Conservation (phyloP, 306 rosid genomes). For the Vigna radiata region DNA sequence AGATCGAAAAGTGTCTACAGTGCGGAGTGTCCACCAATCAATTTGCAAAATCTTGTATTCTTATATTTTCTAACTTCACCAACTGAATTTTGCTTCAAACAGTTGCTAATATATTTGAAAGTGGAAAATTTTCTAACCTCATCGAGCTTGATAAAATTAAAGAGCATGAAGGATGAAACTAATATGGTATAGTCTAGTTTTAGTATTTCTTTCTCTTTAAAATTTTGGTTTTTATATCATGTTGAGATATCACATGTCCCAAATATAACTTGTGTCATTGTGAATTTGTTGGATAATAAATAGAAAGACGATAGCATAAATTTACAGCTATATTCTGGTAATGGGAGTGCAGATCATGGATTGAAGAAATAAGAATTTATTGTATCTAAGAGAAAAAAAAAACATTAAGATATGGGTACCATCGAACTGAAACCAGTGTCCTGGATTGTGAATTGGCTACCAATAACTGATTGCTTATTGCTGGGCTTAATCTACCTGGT, state of each 20-base stretch:
- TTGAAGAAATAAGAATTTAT: not conserved
- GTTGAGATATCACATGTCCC: not conserved
- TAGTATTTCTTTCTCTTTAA: not conserved
- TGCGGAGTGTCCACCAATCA: no score
- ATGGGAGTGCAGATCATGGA: constrained; percentile 6
- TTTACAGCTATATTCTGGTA: not conserved
- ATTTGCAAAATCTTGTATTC: not conserved
- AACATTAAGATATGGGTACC: not conserved
- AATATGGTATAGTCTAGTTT: not conserved
- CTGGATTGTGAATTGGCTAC: not conserved
- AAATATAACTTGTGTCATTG: constrained; percentile 4
- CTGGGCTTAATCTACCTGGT: not conserved
- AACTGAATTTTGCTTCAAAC: constrained; percentile 1
- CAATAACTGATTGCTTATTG: constrained; percentile 1
- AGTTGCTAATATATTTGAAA: not conserved
- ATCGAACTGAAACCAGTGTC: not conserved
- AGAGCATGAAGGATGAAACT: constrained; percentile 2
- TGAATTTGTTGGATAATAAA: not conserved
- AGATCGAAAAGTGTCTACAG: not conserved
- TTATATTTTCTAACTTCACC: not conserved
- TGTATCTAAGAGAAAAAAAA: not conserved
- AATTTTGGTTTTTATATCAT: not conserved
- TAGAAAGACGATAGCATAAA: not conserved
- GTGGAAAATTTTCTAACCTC: not conserved
- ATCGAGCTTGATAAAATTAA: not conserved